Percentiles rank a stretch among this genome's conserved stretches.
Conservation (phyloP, 495 filamentous ascomycete species). For the Extremus antarcticus region DNA sequence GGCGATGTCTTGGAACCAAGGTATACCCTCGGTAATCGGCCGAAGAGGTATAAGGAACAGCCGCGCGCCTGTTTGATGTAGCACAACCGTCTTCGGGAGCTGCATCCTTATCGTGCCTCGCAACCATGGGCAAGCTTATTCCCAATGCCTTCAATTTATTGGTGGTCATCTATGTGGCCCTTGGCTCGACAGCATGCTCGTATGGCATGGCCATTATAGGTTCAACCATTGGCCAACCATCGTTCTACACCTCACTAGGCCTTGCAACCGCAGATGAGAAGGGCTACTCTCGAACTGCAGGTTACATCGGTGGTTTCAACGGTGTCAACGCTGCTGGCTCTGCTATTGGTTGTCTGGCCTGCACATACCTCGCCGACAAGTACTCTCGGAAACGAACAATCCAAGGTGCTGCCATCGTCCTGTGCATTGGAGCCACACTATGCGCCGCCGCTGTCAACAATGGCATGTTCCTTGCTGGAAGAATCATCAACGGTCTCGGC, state of each 20-base stretch:
- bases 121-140: constrained; percentile 20
- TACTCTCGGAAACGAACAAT: constrained; percentile 17
- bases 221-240: constrained; percentile 43
- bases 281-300: constrained; percentile 39
- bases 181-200: constrained; percentile 31
- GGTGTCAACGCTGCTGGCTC: constrained; percentile 36
- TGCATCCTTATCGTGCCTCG: neutral
- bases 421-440: constrained; percentile 17
- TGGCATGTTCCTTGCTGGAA: constrained; percentile 18
- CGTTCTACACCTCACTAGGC: constrained; percentile 39
- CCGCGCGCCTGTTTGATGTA: neutral
- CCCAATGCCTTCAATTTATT: constrained; percentile 26
- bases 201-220: constrained; percentile 42
- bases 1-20: constrained; percentile 5
- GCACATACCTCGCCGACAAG: constrained; percentile 10
- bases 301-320: constrained; percentile 39
- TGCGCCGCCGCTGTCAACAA: constrained; percentile 18
- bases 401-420: constrained; percentile 15
- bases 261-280: constrained; percentile 31
- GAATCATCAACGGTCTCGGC: constrained; percentile 16
- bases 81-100: neutral
- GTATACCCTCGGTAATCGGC: neutral
- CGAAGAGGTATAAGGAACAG: neutral
- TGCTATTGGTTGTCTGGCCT: constrained; percentile 10
- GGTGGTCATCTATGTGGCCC: constrained; percentile 26